Evolutionary conservation across 2,329 filamentous ascomycete genomes (phyloP), one percentile per base, ranked within the genome.

Genomic region (Calycina marina): DNA sequence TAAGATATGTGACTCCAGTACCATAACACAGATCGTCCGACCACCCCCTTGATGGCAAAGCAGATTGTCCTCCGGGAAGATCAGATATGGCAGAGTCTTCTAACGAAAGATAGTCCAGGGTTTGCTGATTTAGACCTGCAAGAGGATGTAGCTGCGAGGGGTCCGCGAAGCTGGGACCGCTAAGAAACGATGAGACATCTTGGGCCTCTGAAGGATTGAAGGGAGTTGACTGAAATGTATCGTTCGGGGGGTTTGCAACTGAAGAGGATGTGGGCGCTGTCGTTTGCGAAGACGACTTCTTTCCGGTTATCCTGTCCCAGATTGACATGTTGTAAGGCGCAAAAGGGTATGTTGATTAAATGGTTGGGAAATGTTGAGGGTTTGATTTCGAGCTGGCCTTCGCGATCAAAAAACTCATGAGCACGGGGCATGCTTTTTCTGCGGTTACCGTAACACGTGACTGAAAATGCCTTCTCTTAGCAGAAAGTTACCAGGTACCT

Each of bases 21-120:
- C 92, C 90, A 57, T 98, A 98, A 62, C 90, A 96, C 38, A 98
- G 72, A 57, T 98, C 90, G 55, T 98, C 90, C 39, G 86, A 93
- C 75, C 93, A 98, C 55, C 90, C 90, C 56, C 90, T 78, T 35
- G 86, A 94, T 26, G 92, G 90, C 34, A 98, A 71, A 34, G 86
- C 79, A 26, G 88, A 92, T 55, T 82, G 80, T 38, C 76, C 70
- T 51, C 85, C 86, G 30, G 86, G 85, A 13, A 93, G 69, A 50
- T 92, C 77, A 40, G 84, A 85, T 37, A 94, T 73, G 16, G 77
- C 72, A 30, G 84, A 82, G 55, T 98, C 92, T 60, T 98, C 90
- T 51, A 98, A 77, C 15, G 79, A 77, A 43, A 98, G 71, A 59
- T 98, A 98, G 57, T 98, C 90, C 50, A 98, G 76, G 1, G 81